phyloP scores from a whole-genome alignment of 2,329 filamentous ascomycete genomes.

The Fusarium armeniacum region DNA sequence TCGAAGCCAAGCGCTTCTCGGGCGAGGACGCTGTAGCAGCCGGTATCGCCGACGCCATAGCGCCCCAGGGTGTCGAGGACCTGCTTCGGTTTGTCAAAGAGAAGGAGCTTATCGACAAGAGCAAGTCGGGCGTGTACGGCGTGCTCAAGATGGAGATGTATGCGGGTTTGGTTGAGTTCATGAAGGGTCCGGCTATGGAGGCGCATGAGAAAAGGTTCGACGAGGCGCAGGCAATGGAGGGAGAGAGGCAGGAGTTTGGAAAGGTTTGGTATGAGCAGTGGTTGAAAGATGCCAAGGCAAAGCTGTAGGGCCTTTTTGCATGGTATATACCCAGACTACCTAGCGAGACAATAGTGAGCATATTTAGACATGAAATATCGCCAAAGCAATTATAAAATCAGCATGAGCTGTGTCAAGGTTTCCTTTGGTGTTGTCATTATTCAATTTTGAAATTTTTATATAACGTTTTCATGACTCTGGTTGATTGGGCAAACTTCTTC shows the following conservation, averaged over 20 bases:
- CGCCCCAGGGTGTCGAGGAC: slow-evolving; percentile 71
- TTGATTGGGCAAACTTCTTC: not conserved
- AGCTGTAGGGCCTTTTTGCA: slow-evolving; percentile 50
- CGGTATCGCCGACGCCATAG: slow-evolving; percentile 77
- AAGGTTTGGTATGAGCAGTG: slow-evolving; percentile 66
- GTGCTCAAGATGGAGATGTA: slow-evolving; percentile 83
- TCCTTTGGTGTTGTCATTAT: not conserved
- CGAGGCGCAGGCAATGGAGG: slow-evolving; percentile 56
- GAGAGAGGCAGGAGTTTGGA: slow-evolving; percentile 60
- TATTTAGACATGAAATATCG: not conserved
- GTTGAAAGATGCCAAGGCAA: slow-evolving; percentile 58
- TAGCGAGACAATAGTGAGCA: not conserved
- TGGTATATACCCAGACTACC: slow-evolving; percentile 2
- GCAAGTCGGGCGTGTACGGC: slow-evolving; percentile 76
- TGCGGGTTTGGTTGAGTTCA: slow-evolving; percentile 70
- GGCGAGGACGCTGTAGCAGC: slow-evolving; percentile 73
- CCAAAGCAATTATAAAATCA: not conserved
- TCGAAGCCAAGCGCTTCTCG: slow-evolving; percentile 79
- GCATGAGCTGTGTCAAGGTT: not conserved
- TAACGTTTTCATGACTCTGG: not conserved
- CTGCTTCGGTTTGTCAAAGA: slow-evolving; percentile 71
- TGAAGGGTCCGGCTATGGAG: slow-evolving; percentile 67
- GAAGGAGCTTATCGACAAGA: slow-evolving; percentile 71
- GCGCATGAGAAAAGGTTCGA: slow-evolving; percentile 65
- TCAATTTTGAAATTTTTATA: not conserved